Base-by-base conservation (phyloP, 305 asterid genomes). In the Fraxinus greggii region DNA sequence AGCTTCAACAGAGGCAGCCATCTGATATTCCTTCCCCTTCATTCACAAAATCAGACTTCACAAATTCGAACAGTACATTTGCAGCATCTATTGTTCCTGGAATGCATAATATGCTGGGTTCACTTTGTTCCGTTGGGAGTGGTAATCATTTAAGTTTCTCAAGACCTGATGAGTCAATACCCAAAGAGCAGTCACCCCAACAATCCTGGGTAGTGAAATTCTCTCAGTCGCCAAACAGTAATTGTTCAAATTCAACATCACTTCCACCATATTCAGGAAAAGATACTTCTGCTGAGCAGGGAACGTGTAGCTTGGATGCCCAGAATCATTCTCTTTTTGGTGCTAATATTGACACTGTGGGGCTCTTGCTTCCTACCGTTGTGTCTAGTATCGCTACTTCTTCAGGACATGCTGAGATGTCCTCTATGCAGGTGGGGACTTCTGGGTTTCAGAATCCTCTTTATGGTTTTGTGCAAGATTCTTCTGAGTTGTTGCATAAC, bases 31-130 rank as follows among this genome's bases (percentile, higher is more conserved):
- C 94, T 1, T 91, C 98, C 75, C 91, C 92, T 70, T 93, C 97
- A 5, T 92, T 93, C 83, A 81, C 93, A 5, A 94, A 91, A 83
- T 38, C 92, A 0, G 92, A 92, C 59, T 90, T 90, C 72, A 24
- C 89, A 10, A 90, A 88, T 78, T 83, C 89, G 21, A 92, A 86
- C 86, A 42, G 87, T 33, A 91, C 89, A 76, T 89, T 90, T 82
- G 82, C 93, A 0, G 84, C 93, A 74, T 51, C 93, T 5, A 40
- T 84, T 84, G 80, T 91, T 79, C 92, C 94, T 31, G 81, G 89
- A 63, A 80, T 92, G 91, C 98, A 91, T 75, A 90, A 92, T 80
- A 86, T 93, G 93, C 79, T 95, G 78, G 97, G 97, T 76, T 87
- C 97, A 0, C 82, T 93, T 61, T 87, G 92, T 78, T 84, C 90